Base-by-base conservation (phyloP, 2,329 filamentous ascomycete genomes). In the Paracoccidioides brasiliensis region DNA sequence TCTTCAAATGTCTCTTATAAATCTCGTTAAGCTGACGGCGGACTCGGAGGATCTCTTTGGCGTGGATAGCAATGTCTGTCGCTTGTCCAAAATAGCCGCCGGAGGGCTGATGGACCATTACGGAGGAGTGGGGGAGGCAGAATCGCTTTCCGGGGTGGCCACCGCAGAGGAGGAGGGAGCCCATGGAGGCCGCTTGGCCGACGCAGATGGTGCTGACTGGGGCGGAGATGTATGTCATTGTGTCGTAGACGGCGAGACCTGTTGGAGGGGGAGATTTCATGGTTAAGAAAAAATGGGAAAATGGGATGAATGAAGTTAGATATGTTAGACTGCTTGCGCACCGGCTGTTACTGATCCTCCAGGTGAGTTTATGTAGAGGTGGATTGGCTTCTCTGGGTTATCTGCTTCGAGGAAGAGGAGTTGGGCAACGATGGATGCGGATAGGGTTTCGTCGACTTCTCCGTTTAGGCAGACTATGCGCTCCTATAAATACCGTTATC, bases 371-470 rank as follows among this genome's bases (percentile, higher is more conserved):
- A 98, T 98, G 72, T 98, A 98, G 70, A 98, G 87, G 53, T 88
- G 93, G 61, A 98, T 97, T 10, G 90, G 87, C 70, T 95, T 96
- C 55, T 94, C 83, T 3, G 91, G 90, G 66, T 88, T 89, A 67
- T 98, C 93, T 65, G 91, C 93, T 78, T 98, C 94, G 70, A 98
- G 89, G 80, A 90, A 98, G 60, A 98, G 85, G 28, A 98, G 83
- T 70, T 98, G 94, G 1, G 93, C 89, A 33, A 97, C 91, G 60
- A 97, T 89, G 44, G 86, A 88, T n/a, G 93, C 91, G 41, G 90
- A 95, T 62, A 93, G 83, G 44, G 81, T 85, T 67, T 95, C 88
- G 74, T 97, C 87, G 56, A 97, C 90, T 66, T 87, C 79, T 66
- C 91, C 91, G 66, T 95, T 96, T 40, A 97, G 80, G 68, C 88